Base-by-base conservation (phyloP, 352 stramenopile species). In the Phytophthora colocasiae region DNA sequence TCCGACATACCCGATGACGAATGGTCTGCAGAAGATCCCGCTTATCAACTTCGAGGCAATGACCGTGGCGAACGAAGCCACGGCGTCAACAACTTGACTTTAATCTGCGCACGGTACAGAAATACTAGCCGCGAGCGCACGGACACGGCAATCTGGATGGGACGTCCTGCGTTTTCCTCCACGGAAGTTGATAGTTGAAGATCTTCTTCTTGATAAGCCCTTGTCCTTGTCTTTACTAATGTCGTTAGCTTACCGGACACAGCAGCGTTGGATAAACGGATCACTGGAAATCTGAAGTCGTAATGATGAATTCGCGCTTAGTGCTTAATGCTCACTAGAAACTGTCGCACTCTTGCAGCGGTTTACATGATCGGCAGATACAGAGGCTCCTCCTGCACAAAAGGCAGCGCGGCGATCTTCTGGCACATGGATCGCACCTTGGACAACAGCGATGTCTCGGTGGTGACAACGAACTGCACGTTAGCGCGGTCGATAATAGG, bases 391-490 rank as follows among this genome's bases (percentile, higher is more conserved):
- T 91, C 84, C 71, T 93, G 77, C 29, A 93, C 90, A 67, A 97
- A 97, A 14, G 85, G 77, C 27, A 97, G 75, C 57, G 83, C 81
- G 49, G 96, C 87, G 68, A 98, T 92, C 68, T 97, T 90, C 46
- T 88, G 76, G 61, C 84, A 91, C 69, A 98, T 97, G 49, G 88
- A 80, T 47, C 96, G 80, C 51, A 98, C 92, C 53, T 88, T 82
- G 41, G 89, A 94, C 56, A 98, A 66, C 43, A 87, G 72, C 43
- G 96, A 90, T 53, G 92, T 89, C 66, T 99, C 96, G 1, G 96
- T 99, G 32, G 97, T 98, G 47, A 99, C 92, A 11, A 98, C 97
- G 75, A 99, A 99, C 63, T 98, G 87, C 47, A 98, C 91, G 71
- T 98, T 97, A 61, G 91, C 80, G 40, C 82, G 86, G 77, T 98